Evolutionary conservation across 2,329 filamentous ascomycete species (phyloP), one percentile per base, ranked within the genome.

Genomic region (Ophiostoma perfectum): DNA sequence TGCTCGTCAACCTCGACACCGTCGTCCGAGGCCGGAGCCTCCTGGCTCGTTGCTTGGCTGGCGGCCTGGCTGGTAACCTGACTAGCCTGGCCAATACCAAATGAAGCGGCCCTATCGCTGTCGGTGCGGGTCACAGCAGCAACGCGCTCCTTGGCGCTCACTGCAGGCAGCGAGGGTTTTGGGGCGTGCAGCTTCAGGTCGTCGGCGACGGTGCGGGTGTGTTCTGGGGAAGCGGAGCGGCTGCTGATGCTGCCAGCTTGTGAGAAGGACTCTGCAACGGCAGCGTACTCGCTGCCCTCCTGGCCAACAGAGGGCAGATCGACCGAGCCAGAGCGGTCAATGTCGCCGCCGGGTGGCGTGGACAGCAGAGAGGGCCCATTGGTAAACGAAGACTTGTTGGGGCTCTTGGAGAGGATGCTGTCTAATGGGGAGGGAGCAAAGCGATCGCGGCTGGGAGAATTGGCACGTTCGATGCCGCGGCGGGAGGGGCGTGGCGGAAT

Each of bases 151-250:
- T 93, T 95, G 70, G 93, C 93, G 74, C 89, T 95, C 27, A 87
- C 86, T 63, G 86, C 87, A 9, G 93, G 90, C 71, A 97, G 83
- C 14, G 93, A 96, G 5, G 94, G 93, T 78, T 89, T 95, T 2
- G 94, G 94, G 69, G 93, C 93, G 78, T 96, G 88, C 69, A 98
- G 86, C 78, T 95, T 90, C 74, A 97, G 80, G 75, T 96, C 91
- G 69, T 90, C 87, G 72, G 86, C 89, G 68, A 97, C 83, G 73
- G 89, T 92, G 75, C 91, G 88, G 27, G 89, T 93, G 77, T 95
- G 89, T 74, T 90, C 84, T 9, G 90, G 87, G 5, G 85, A 83
- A 45, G 78, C 86, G 12, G 69, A 65, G 27, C 69, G 68, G 70
- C 72, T 76, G 72, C 71, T 69, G 71, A 84, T 79, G 70, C 72